Base-by-base conservation (phyloP, 768 basidiomycete species). In the Lactifluus hygrophoroides region DNA sequence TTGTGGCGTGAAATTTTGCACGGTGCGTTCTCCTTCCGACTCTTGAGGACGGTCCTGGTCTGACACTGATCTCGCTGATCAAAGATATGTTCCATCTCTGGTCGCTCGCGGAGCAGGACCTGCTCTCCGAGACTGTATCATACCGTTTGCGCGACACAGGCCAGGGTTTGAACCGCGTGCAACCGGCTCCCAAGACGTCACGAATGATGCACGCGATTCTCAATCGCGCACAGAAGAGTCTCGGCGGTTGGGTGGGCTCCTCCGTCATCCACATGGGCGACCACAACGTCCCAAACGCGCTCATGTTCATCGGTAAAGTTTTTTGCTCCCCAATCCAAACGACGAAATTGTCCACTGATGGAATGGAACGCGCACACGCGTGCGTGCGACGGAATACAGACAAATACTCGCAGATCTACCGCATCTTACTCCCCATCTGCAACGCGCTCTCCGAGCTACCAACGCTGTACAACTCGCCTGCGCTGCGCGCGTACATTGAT, bases 211-310 rank as follows among this genome's bases (percentile, higher is more conserved):
- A 90, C 68, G 79, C 78, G 25, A 90, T 93, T 66, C 80, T 93
- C 30, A 82, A 91, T 65, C 87, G 86, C 66, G 88, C 90, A 0
- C 90, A 93, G 66, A 77, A 79, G 60, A 85, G 84, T 62, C 84
- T 92, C 14, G 90, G 90, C 0, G 78, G 78, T 37, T 92, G 90
- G 90, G 80, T 91, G 56, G 90, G 90, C 42, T 90, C 84, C 11
- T 88, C 86, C 54, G 89, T 89, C 63, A 89, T 90, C 61, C 90
- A 92, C 71, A 89, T 90, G 89, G 89, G 89, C 50, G 90, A 92
- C 66, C 90, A 82, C 67, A 82, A 88, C 66, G 87, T 90, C 21
- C 87, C 87, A 5, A 90, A 88, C 65, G 88, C 90, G 3, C 76
- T 92, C 49, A 82, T 92, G 73, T 92, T 93, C 77, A 90, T 92